Base-by-base conservation (phyloP, 2,329 filamentous ascomycete species). In the Colletotrichum lupini region DNA sequence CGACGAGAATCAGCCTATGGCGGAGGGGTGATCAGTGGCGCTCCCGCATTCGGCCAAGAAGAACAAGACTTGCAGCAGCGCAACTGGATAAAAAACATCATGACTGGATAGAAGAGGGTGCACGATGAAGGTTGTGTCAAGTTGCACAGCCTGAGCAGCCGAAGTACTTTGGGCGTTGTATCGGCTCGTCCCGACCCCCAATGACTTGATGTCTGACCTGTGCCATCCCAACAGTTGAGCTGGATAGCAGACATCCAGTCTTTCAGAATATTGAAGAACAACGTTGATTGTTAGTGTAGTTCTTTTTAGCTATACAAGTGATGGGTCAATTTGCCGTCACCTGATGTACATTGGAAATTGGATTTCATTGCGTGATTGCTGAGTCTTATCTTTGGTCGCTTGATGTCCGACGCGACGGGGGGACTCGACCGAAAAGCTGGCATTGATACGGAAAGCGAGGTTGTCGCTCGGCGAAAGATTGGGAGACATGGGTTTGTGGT, bases 31-130 rank as follows among this genome's bases (percentile, higher is more conserved):
- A 26, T 22, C 22, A 37, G 57, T 68, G 49, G 57, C 64, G 46
- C 53, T 24, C 57, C 64, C 68, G 68, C 68, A 68, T 68, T 68
- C 64, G 30, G 68, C 63, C 57, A 65, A 12, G 9, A 16, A 46
- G 42, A n/a, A 49, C 5, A 35, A 26, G 6, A 61, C 9, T 55
- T n/a, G 42, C 4, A 24, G 49, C 49, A 37, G 30, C n/a, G 59
- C 66, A 26, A 64, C 53, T 62, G 35, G 49, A 24, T 35, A 9
- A 35, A 19, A 19, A 4, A 19, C 7, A 16, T 30, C 6, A 19
- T 19, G 42, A n/a, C 42, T n/a, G 42, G 16, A 9, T 9, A n/a
- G 7, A 19, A 49, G 19, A 7, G 19, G 7, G 2, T 49, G 42
- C 24, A 26, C 12, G 14, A 26, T 22, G 22, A 12, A 46, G 26